A percentile compares a stretch with the other conserved stretches of the same genome.
Conservation (phyloP, 1,139 yeast genomes). For the Zygosaccharomyces sapae region DNA sequence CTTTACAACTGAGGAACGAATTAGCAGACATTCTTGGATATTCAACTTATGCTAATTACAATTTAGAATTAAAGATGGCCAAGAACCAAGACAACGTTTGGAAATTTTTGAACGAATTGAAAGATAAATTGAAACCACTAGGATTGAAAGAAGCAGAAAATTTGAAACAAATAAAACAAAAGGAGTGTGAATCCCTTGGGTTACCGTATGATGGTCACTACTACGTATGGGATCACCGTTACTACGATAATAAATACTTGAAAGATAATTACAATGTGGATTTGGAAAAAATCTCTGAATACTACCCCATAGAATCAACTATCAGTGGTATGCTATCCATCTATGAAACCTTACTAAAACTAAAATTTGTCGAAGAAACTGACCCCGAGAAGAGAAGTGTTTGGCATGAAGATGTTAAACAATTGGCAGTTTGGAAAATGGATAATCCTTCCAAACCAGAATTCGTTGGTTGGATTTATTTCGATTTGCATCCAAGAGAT, state of each 20-base stretch:
- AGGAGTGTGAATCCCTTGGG: constrained; percentile 47
- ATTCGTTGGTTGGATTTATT: constrained; percentile 73
- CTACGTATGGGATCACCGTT: constrained; percentile 72
- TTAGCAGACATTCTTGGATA: constrained; percentile 65
- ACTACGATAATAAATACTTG: constrained; percentile 58
- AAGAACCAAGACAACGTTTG: constrained; percentile 57
- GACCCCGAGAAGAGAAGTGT: constrained; percentile 40
- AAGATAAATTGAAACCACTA: constrained; percentile 51
- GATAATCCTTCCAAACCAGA: constrained; percentile 46
- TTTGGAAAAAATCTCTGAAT: constrained; percentile 65
- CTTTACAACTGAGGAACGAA: constrained; percentile 57
- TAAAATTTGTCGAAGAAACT: constrained; percentile 56
- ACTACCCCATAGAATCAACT: constrained; percentile 69
- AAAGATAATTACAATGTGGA: constrained; percentile 70
- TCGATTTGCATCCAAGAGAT: constrained; percentile 80
- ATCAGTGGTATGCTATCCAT: constrained; percentile 63
- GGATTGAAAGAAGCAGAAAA: constrained; percentile 52
- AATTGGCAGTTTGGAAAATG: constrained; percentile 67
- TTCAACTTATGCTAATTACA: constrained; percentile 60
- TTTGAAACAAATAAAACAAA: constrained; percentile 51
- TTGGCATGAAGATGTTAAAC: constrained; percentile 81
- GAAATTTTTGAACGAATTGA: constrained; percentile 58
- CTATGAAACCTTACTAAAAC: constrained; percentile 63
- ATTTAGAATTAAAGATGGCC: constrained; percentile 77
- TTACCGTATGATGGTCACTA: constrained; percentile 44